Evolutionary conservation across 1,139 yeast genomes (phyloP).

Genomic region (Sugiyamaella grinbergsii): DNA sequence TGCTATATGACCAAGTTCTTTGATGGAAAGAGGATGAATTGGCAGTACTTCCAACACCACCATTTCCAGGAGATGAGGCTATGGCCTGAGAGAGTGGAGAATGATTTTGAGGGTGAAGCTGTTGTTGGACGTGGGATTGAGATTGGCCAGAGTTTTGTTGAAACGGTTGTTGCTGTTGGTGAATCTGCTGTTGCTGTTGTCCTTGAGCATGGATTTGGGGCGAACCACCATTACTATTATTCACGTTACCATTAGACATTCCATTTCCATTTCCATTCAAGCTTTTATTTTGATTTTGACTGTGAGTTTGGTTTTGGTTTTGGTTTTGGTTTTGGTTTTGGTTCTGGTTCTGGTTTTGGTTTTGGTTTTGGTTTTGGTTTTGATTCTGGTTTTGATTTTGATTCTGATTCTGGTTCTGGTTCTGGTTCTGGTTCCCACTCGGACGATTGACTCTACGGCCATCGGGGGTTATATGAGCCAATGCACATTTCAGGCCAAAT

Average conservation of each 20-base stretch:
- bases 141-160: background rate
- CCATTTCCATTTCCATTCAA: background rate
- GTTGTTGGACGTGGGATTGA: background rate
- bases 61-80: constrained; percentile 5
- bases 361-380: constrained; percentile 14
- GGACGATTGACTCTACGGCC: constrained; percentile 74
- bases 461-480: constrained; percentile 86
- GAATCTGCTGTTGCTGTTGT: constrained; percentile 16
- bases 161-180: background rate
- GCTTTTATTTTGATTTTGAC: background rate
- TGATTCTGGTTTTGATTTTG: constrained; percentile 19
- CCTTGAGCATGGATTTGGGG: constrained; percentile 7
- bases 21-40: constrained; percentile 13
- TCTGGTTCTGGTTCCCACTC: constrained; percentile 24
- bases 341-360: constrained; percentile 6
- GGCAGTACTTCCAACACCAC: background rate
- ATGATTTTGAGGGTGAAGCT: background rate
- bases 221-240: background rate
- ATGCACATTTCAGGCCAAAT: constrained; percentile 89
- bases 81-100: constrained; percentile 9
- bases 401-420: constrained; percentile 23
- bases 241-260: background rate
- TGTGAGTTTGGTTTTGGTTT: constrained; percentile 1
- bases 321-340: constrained; percentile 6
- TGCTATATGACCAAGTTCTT: constrained; percentile 13